These are phyloP conservation scores for Sophora flavescens DNA, from an alignment of 306 rosid species.

Conservation along the genomic window DNA sequence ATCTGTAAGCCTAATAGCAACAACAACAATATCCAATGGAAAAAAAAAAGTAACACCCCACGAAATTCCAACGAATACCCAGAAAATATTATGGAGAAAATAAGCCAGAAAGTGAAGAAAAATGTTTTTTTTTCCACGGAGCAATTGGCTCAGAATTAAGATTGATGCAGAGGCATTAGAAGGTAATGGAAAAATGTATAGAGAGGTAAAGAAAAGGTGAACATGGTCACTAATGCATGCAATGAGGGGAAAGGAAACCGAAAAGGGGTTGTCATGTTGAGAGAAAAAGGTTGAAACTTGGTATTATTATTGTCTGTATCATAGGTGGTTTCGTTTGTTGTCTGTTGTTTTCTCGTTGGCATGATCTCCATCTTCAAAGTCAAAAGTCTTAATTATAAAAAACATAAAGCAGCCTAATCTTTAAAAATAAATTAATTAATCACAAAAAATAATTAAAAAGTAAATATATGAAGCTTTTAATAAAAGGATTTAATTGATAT, in stretches of 20 bases:
- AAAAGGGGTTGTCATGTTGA: slow-evolving; percentile 38
- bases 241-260: not conserved
- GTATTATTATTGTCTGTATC: slow-evolving; percentile 33
- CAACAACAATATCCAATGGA: not conserved
- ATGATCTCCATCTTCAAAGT: not conserved
- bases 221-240: not conserved
- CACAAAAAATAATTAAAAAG: no score
- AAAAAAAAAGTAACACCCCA: slow-evolving; percentile 38
- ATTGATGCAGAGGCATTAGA: slow-evolving; percentile 1
- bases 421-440: not conserved
- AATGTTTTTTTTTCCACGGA: not conserved
- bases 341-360: slow-evolving; percentile 35
- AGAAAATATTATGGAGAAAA: slow-evolving; percentile 38
- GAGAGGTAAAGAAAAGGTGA: slow-evolving; percentile 5
- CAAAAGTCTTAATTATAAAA: slow-evolving; percentile 2
- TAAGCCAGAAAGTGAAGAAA: slow-evolving; percentile 21
- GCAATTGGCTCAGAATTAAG: slow-evolving; percentile 1
- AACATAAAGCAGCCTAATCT: not conserved
- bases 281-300: slow-evolving; percentile 19
- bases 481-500: no score
- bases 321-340: slow-evolving; percentile 28
- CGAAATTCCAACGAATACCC: slow-evolving; percentile 42
- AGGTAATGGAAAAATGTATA: not conserved
- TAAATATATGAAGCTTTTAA: no score
- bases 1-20: not conserved